Evolutionary conservation across 2,329 filamentous ascomycete species (phyloP).

Genomic region (Fusarium sp.): DNA sequence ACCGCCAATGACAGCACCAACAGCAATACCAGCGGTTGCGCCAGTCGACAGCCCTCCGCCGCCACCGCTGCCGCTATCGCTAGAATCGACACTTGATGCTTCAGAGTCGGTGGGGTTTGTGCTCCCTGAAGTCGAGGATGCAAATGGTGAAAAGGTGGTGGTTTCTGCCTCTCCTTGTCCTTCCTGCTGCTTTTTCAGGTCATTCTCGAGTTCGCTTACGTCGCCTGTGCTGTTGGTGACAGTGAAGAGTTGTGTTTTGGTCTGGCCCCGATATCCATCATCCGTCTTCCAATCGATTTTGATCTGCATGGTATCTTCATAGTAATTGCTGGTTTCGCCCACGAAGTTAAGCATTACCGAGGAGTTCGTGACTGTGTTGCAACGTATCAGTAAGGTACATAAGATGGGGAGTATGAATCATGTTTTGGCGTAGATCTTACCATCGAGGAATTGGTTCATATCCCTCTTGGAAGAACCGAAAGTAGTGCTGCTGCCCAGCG

Average conservation of each 20-base stretch:
- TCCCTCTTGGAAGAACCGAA: background rate
- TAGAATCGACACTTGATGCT: background rate
- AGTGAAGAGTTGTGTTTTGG: constrained; percentile 21
- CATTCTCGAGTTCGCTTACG: background rate
- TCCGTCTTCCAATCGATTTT: constrained; percentile 18
- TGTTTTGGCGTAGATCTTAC: background rate
- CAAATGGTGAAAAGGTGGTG: background rate
- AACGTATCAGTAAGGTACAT: background rate
- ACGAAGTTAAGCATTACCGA: background rate
- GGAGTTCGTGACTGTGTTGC: background rate
- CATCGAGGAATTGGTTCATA: background rate
- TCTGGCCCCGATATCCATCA: background rate
- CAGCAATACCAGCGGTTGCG: constrained; percentile 60
- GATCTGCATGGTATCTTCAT: constrained; percentile 15
- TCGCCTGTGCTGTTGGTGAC: constrained; percentile 1
- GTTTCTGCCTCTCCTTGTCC: background rate
- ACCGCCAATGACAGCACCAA: constrained; percentile 54
- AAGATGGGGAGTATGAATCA: background rate
- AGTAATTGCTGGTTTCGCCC: background rate
- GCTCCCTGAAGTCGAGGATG: constrained; percentile 5
- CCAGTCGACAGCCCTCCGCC: constrained; percentile 53
- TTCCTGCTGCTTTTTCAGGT: background rate
- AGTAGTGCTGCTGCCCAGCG: background rate
- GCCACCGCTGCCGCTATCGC: background rate
- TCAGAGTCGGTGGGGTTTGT: background rate